Base-by-base conservation (phyloP, 2,329 filamentous ascomycete species). In the Bipolaris cookei region DNA sequence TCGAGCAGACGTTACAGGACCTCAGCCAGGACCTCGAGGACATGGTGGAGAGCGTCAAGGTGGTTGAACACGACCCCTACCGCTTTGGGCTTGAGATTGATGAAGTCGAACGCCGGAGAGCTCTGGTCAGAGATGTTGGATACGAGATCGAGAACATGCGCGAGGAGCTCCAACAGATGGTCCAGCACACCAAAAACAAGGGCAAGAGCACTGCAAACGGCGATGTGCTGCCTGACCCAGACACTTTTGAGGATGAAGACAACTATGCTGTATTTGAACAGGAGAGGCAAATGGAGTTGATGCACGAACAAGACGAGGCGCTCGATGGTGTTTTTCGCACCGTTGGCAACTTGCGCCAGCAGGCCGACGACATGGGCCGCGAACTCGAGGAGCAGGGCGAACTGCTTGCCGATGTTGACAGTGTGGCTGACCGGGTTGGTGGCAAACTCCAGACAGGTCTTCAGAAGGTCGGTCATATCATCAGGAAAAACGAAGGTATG, bases 361-460 rank as follows among this genome's bases (percentile, higher is more conserved):
- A 98, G 82, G 96, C 95, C 1, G 89, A 96, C 77, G 91, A 92
- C 67, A 99, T 99, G 94, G 94, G 95, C 1, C 83, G 94, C 55
- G 95, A 99, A 80, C 82, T 99, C 43, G 96, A 97, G 78, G 95
- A 99, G 80, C 95, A 99, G 82, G 85, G 84, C 20, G 91, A 92
- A 76, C 89, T 98, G 85, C 82, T 99, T 55, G 88, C 95, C 62
- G 88, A 90, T 50, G 90, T 96, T 38, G 94, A 98, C 77, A 85
- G 83, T 28, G 82, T 96, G 54, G 92, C 91, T 3, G 93, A 98
- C 75, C 84, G 94, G 32, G 92, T 99, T 1, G 90, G 91, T 13
- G 90, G 91, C 1, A 88, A 95, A 73, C 78, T 99, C 69, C 87
- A 92, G 79, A 92, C 84, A 54, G 95, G 95, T 18, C 86, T 98